Conservation (phyloP, 148 eudicot genomes). For the Rhododendron williamsianum region DNA sequence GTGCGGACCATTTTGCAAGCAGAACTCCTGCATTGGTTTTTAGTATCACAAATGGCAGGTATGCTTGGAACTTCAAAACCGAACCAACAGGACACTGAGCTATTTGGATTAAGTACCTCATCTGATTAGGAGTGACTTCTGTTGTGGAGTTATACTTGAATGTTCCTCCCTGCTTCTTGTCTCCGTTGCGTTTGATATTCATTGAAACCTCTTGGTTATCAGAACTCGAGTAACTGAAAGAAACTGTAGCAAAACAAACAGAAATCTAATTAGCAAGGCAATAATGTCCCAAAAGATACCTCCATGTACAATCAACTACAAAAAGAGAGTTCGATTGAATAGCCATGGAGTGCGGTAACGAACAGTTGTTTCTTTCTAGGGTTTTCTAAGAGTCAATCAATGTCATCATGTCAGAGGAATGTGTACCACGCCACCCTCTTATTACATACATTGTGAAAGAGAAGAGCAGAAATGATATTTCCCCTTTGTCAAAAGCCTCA, state of each 20-base stretch:
- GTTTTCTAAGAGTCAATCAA: neutral
- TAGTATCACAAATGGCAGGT: neutral
- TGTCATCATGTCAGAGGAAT: neutral
- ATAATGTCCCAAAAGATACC: neutral
- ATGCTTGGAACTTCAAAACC: neutral
- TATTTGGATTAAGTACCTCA: slow-evolving; percentile 47
- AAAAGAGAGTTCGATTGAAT: too few relatives aligned
- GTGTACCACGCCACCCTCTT: neutral
- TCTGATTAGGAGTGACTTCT: slow-evolving; percentile 84
- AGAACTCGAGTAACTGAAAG: slow-evolving; percentile 69
- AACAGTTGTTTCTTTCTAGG: neutral
- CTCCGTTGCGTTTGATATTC: slow-evolving; percentile 75
- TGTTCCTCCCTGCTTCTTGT: slow-evolving; percentile 74
- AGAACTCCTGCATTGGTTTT: slow-evolving; percentile 60
- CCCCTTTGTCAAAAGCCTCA: neutral
- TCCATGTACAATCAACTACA: neutral
- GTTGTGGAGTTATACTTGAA: slow-evolving; percentile 56
- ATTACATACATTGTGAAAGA: neutral
- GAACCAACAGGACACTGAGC: neutral
- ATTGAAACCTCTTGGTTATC: slow-evolving; percentile 82
- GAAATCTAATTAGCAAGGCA: neutral
- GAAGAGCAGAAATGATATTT: neutral
- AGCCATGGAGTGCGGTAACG: neutral
- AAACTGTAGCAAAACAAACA: slow-evolving; percentile 41
- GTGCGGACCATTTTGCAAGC: slow-evolving; percentile 98